Percentiles rank a stretch among this genome's conserved stretches.
Conservation (phyloP, 495 filamentous ascomycete species). For the Xylaria venustula region DNA sequence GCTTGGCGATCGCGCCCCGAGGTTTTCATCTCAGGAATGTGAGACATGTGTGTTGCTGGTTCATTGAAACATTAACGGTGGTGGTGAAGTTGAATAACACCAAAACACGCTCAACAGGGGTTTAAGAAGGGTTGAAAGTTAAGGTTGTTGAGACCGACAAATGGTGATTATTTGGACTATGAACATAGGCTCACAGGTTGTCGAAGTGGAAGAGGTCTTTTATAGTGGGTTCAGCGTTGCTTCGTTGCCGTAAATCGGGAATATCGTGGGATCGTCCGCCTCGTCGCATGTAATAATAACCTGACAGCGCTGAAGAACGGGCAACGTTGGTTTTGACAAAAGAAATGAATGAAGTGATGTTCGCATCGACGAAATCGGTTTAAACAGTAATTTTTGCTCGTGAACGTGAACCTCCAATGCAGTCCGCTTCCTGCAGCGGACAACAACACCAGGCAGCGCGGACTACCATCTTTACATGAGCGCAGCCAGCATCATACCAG, state of each 20-base stretch:
- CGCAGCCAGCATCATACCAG: slow-evolving; percentile 44
- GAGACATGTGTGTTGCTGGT: slow-evolving; percentile 17
- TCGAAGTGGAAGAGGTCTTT: slow-evolving; percentile 15
- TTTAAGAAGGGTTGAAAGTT: slow-evolving; percentile 20
- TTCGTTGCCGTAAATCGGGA: slow-evolving; percentile 16
- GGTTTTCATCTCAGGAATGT: background rate
- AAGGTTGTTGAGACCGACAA: slow-evolving; percentile 17
- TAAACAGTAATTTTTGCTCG: slow-evolving; percentile 15
- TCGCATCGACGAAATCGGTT: slow-evolving; percentile 44
- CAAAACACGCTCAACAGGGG: slow-evolving; percentile 32
- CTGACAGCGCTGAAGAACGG: slow-evolving; percentile 26
- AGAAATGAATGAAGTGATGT: slow-evolving; percentile 42
- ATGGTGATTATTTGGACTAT: slow-evolving; percentile 14
- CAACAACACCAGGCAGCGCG: slow-evolving; percentile 11
- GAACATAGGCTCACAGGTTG: slow-evolving; percentile 10
- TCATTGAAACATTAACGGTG: slow-evolving; percentile 29
- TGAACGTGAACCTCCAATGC: background rate
- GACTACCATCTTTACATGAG: slow-evolving; percentile 35
- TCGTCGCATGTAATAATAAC: slow-evolving; percentile 26
- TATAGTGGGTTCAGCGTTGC: background rate
- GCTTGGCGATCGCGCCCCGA: background rate
- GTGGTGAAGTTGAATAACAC: slow-evolving; percentile 21
- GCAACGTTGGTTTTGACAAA: slow-evolving; percentile 36
- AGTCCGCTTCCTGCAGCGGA: slow-evolving; percentile 7
- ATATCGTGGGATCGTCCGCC: slow-evolving; percentile 22